Base-by-base conservation (phyloP, 305 asterid species). In the Stenogyne calaminthoides region DNA sequence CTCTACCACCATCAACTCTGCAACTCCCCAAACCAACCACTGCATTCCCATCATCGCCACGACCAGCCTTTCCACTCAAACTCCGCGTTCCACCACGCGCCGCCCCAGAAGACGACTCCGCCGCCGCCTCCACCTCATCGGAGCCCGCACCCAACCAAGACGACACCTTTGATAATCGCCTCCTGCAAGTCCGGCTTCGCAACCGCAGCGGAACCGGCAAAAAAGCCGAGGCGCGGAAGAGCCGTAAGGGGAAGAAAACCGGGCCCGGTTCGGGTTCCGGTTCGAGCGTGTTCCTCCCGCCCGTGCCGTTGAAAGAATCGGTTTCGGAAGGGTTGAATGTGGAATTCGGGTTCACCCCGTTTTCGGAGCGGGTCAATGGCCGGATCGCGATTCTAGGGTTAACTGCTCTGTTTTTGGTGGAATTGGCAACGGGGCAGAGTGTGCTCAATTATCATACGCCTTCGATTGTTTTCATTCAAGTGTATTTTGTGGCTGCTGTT, bases 301-400 rank as follows among this genome's bases (percentile, higher is more conserved):
- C 99, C 4, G 95, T 91, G 74, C 73, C 91, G 7, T 73, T 94
- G 11, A 88, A 83, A 12, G 96, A 90, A 73, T 81, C 99, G 9
- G 78, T 79, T 0, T 88, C 97, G 0, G 96, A 78, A 25, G 99
- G 99, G 18, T 16, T 94, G 83, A 81, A 64, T 0, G 97, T 91
- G 70, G 99, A 91, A 70, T 94, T 91, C 89, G 98, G 99, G 81
- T 94, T 94, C 77, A 90, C 92, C 14, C 92, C 88, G 56, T 94
- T 80, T 73, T 88, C 97, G 67, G 98, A 94, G 73, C 85, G 91
- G 81, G 77, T 86, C 66, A 92, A 94, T 22, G 96, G 99, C 0
- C 86, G 98, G 83, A 77, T 89, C 0, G 98, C 97, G 16, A 58
- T 81, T 18, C 84, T 94, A 9, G 99, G 98, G 5, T 60, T 94